Conservation (phyloP, 1,284 basidiomycete genomes). For the Cryptococcus amylolentus region DNA sequence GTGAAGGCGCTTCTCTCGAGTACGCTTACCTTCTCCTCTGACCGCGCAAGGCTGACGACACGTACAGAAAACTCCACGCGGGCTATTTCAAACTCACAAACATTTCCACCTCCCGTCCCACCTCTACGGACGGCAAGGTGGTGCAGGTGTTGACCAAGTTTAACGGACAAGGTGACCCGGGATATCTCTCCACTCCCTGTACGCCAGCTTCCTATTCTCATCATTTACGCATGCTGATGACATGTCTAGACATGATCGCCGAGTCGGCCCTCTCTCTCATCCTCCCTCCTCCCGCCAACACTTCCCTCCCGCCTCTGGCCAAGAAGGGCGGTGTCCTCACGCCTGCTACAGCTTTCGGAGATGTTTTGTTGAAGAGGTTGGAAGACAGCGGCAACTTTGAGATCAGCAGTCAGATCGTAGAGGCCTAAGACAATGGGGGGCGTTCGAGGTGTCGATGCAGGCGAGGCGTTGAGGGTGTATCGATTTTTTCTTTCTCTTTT, state of each 20-base stretch:
- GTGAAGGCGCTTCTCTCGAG: conserved; percentile 63
- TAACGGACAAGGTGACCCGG: conserved; percentile 71
- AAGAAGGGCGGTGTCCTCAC: conserved; percentile 71
- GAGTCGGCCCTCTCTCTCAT: conserved; percentile 70
- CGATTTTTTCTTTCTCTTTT: not conserved
- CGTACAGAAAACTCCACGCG: conserved; percentile 56
- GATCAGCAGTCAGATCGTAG: conserved; percentile 23
- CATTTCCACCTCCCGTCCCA: conserved; percentile 52
- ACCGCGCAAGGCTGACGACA: not conserved
- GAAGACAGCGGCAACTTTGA: conserved; percentile 23
- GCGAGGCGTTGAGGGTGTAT: too few species aligned
- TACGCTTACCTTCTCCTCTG: conserved; percentile 36
- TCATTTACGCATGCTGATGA: not conserved
- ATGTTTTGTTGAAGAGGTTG: conserved; percentile 64
- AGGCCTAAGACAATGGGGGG: not conserved
- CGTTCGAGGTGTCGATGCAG: too few species aligned
- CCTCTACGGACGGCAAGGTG: conserved; percentile 29
- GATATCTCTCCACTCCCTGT: conserved; percentile 68
- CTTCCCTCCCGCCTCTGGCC: conserved; percentile 57
- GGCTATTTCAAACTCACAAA: conserved; percentile 62
- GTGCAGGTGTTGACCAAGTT: conserved; percentile 61
- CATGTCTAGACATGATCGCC: conserved; percentile 62
- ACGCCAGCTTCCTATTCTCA: conserved; percentile 12
- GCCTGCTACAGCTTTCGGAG: conserved; percentile 70
- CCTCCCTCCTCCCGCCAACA: conserved; percentile 48